Base-by-base conservation (phyloP, 1,139 yeast genomes). In the Candida sojae region DNA sequence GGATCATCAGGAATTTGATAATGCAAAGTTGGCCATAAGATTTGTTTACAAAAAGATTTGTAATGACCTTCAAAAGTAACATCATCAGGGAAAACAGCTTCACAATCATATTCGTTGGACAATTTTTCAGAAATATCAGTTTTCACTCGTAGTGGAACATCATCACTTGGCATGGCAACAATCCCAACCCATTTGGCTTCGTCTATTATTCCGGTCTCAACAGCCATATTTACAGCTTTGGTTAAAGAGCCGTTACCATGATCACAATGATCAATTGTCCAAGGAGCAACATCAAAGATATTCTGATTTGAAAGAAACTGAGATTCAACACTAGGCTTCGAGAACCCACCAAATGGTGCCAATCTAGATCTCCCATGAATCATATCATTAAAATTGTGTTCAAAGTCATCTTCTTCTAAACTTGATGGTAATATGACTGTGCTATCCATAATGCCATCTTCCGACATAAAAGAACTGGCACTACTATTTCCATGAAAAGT, bases 1-100 rank as follows among this genome's bases (percentile, higher is more conserved):
- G 97, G 96, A 59, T 91, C 86, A 65, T 93, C 98, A 0, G 99
- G 99, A 40, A 92, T 90, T 65, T 93, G 97, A 63, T 93, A 95
- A 63, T 93, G 99, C 55, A 95, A 75, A 2, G 97, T 89, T 28
- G 99, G 99, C 98, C 99, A 93, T 54, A 93, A 73, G 41, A 93
- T 88, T 60, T 91, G 96, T 64, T 93, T 93, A 64, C 97, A 92
- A 63, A 87, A 93, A 43, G 90, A 88, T 50, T 82, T 82, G 67
- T 93, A 93, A 60, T 91, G 96, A 21, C 97, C 97, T 57, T 87
- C 88, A 59, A 90, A 88, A 0, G 91, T 83, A 21, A 80, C 68
- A 66, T 93, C 98, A 55, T 81, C 80, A 1, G 92, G 85, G 55
- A 82, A 83, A 4, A 91, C 88, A 0, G 91, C 83, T 46, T 80